Percentiles rank a stretch among this genome's conserved stretches.
Evolutionary conservation across 768 basidiomycete species (phyloP).

Genomic region (Collybia mongolica): DNA sequence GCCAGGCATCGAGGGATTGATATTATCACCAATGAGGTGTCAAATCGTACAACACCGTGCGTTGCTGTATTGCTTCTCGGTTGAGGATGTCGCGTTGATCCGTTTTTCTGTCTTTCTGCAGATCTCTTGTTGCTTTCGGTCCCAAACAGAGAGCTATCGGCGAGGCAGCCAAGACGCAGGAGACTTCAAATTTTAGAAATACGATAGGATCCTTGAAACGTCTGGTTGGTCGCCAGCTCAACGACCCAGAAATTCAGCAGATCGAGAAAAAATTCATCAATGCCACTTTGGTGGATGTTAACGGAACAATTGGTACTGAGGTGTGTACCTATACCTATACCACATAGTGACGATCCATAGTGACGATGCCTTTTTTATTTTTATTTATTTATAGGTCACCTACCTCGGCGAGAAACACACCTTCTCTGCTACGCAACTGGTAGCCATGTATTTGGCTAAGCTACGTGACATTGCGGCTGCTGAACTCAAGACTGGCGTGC

Average conservation of each 20-base stretch:
- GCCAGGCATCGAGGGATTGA: constrained; percentile 96
- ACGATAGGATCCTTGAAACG: constrained; percentile 93
- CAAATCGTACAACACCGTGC: constrained; percentile 94
- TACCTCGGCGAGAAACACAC: constrained; percentile 79
- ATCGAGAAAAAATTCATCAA: constrained; percentile 92
- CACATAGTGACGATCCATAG: constrained; percentile 1
- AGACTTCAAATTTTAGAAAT: constrained; percentile 98
- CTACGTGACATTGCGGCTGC: constrained; percentile 81
- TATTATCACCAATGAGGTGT: constrained; percentile 97
- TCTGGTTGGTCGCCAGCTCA: constrained; percentile 77
- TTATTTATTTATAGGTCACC: constrained; percentile 81
- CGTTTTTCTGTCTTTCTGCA: constrained; percentile 25
- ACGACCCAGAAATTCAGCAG: constrained; percentile 79
- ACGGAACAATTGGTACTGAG: constrained; percentile 82
- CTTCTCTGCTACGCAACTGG: constrained; percentile 89
- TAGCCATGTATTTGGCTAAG: constrained; percentile 89
- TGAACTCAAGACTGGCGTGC: constrained; percentile 85
- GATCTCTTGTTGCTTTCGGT: constrained; percentile 94
- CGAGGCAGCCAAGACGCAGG: constrained; percentile 95
- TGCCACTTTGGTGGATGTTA: constrained; percentile 80
- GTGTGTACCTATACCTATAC: constrained; percentile 41
- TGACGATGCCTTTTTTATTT: constrained; percentile 11
- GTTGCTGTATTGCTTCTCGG: constrained; percentile 26
- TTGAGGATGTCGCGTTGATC: background rate
- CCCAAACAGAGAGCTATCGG: constrained; percentile 89